Base-by-base conservation (phyloP, 306 rosid species). In the Cucurbita argyrosperma region DNA sequence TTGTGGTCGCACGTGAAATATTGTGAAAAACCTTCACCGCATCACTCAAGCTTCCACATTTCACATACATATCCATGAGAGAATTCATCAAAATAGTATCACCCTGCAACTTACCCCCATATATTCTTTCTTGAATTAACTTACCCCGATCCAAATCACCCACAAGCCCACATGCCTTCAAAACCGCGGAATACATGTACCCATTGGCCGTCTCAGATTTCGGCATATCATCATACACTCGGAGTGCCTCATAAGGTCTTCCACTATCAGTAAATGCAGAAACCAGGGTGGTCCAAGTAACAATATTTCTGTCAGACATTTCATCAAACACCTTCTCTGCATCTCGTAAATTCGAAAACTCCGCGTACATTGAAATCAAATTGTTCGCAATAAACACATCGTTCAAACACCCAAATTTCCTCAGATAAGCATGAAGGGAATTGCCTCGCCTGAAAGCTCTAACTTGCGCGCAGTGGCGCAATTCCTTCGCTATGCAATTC, bases 51-150 rank as follows among this genome's bases (percentile, higher is more conserved):
- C 78, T 86, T 64, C 90, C 90, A 86, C 97, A 89, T 84, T 89
- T 93, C 61, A 89, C 85, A 59, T 82, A 90, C 98, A 93, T 87
- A 67, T 90, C 97, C 94, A 93, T 79, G 62, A 89, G 92, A 50
- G 88, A 78, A 80, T 93, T 93, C 97, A 90, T 85, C 85, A 93
- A 72, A 84, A 86, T 91, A 42, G 82, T 83, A 74, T 93, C 98
- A 76, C 57, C 80, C 77, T 81, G 84, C 77, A 89, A 72, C 43
- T 74, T 79, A 37, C 70, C 83, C 51, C 76, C 59, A 76, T 53
- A 68, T 60, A 93, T 54, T 50, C 74, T 79, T 15, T 60, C 77
- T 75, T 84, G 94, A 77, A 90, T 80, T 67, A 74, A 19, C 75
- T 80, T 89, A 26, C 97, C 97, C 74, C 83, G 77, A 47, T 81